Percentiles rank a stretch among this genome's conserved stretches.
Conservation (phyloP, 352 stramenopile species). For the Globisporangium mamillatum region DNA sequence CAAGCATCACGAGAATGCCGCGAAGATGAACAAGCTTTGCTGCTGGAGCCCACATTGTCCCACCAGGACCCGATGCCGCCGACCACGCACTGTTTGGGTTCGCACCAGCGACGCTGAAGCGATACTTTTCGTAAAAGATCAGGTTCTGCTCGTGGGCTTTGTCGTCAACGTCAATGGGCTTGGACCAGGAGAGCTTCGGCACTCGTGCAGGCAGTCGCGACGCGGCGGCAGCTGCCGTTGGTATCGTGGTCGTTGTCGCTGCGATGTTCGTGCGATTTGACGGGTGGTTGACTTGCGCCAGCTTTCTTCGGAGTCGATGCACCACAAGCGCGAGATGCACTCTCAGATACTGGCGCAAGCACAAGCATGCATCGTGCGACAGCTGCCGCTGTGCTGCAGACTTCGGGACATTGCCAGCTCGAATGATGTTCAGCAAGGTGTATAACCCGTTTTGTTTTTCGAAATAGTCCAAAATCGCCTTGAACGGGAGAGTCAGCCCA, state of each 20-base stretch:
- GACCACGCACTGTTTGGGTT: conserved; percentile 56
- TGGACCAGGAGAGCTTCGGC: conserved; percentile 69
- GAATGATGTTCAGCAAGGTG: conserved; percentile 82
- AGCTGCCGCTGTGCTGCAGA: conserved; percentile 74
- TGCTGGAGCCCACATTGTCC: conserved; percentile 67
- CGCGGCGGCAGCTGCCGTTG: conserved; percentile 49
- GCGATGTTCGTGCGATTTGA: conserved; percentile 33
- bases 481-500: conserved; percentile 75
- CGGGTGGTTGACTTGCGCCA: conserved; percentile 58
- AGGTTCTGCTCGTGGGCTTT: conserved; percentile 83
- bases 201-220: conserved; percentile 65
- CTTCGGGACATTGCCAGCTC: conserved; percentile 73
- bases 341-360: conserved; percentile 78
- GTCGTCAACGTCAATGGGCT: conserved; percentile 82
- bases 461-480: conserved; percentile 80
- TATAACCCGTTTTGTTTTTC: conserved; percentile 84
- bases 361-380: conserved; percentile 81
- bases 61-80: conserved; percentile 42
- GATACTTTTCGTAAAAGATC: conserved; percentile 83
- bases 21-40: conserved; percentile 73
- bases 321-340: conserved; percentile 77
- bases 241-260: conserved; percentile 32
- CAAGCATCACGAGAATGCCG: conserved; percentile 72
- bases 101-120: conserved; percentile 55
- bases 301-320: conserved; percentile 58